Evolutionary conservation across 2,329 filamentous ascomycete genomes (phyloP).

Genomic region (Arthrobotrys megalospora): DNA sequence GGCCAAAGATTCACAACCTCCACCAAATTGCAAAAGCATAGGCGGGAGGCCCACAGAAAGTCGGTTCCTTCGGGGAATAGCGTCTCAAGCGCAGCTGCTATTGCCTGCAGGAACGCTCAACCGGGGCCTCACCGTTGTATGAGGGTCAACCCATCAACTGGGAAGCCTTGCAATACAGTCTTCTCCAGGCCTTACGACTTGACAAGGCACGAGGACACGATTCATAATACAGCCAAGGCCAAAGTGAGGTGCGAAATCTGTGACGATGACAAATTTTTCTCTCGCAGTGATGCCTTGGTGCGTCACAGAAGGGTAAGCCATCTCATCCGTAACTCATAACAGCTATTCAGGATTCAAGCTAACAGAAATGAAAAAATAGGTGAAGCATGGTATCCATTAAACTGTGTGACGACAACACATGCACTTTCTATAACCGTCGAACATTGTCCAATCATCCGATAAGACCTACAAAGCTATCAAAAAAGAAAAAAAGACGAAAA

Average conservation of each 20-base stretch:
- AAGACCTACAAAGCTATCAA: slow-evolving; percentile 7
- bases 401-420: slow-evolving; percentile 29
- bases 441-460: slow-evolving; percentile 32
- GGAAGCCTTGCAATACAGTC: slow-evolving; percentile 92
- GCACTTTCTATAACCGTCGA: neutral
- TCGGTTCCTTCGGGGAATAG: slow-evolving; percentile 72
- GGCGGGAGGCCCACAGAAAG: slow-evolving; percentile 90
- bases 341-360: slow-evolving; percentile 45
- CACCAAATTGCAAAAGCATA: slow-evolving; percentile 90
- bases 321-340: slow-evolving; percentile 36
- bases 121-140: slow-evolving; percentile 94
- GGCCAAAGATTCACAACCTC: slow-evolving; percentile 89
- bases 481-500: slow-evolving; percentile 8
- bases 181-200: slow-evolving; percentile 97
- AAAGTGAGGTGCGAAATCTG: slow-evolving; percentile 95
- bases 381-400: slow-evolving; percentile 65
- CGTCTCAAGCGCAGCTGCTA: slow-evolving; percentile 70
- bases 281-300: slow-evolving; percentile 92
- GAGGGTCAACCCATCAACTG: slow-evolving; percentile 92
- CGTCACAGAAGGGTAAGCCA: slow-evolving; percentile 77
- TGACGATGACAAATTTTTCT: slow-evolving; percentile 97
- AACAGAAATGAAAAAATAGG: slow-evolving; percentile 61
- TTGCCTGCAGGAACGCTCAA: slow-evolving; percentile 82
- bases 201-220: slow-evolving; percentile 96
- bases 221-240: slow-evolving; percentile 93